phyloP scores from a whole-genome alignment of 345 rosid species.

The Pelargonium nanum region DNA sequence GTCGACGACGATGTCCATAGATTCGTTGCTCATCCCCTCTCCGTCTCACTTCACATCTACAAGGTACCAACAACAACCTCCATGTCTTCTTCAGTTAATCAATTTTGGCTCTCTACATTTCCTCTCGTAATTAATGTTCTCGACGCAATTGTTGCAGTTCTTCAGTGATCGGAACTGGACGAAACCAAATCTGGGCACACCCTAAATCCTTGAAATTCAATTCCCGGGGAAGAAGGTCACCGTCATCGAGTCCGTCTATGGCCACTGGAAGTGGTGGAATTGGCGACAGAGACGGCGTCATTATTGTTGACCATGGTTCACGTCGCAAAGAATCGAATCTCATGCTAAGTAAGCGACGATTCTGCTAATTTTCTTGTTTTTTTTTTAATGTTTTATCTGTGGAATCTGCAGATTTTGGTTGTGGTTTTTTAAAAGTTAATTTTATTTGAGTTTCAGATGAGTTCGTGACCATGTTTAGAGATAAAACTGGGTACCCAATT shows the following conservation, averaged over 20 bases:
- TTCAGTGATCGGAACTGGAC: not conserved
- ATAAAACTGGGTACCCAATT: conserved; percentile 51
- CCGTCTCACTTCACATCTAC: not conserved
- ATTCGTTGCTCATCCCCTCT: not conserved
- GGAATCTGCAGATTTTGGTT: too few relatives aligned
- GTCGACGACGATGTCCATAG: not conserved
- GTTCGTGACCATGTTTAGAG: conserved; percentile 74
- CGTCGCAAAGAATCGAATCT: conserved; percentile 80
- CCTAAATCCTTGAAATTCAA: not conserved
- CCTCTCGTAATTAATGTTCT: not conserved
- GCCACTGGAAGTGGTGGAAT: conserved; percentile 21
- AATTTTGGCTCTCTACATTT: not conserved
- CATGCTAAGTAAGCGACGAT: conserved; percentile 51
- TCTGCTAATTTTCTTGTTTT: not conserved
- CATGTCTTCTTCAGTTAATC: too few relatives aligned
- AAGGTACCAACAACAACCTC: not conserved
- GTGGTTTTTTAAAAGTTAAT: too few relatives aligned
- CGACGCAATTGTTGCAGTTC: not conserved
- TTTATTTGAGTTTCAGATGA: conserved; percentile 47
- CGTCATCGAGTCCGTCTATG: not conserved
- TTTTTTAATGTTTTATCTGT: not conserved
- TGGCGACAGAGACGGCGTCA: conserved; percentile 53
- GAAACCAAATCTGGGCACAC: not conserved
- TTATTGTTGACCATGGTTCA: conserved; percentile 92
- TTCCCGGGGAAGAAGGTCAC: not conserved